Evolutionary conservation across 2,329 filamentous ascomycete genomes (phyloP), one percentile per base, ranked within the genome.

Genomic region (Podosphaera aphanis): DNA sequence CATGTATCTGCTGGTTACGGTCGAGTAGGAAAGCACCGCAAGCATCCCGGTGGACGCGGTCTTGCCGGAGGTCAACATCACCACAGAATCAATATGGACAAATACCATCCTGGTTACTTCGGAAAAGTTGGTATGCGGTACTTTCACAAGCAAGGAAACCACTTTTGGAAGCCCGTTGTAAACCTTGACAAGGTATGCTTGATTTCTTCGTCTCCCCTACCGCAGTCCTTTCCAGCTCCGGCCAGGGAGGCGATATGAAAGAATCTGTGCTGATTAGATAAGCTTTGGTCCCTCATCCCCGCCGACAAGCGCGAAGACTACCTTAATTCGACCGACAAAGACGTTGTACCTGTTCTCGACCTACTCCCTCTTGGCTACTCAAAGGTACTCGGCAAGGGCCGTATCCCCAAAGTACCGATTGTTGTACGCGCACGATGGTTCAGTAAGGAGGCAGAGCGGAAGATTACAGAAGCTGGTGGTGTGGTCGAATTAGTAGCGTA

Each of bases 21-120:
- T 74, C 88, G 88, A 77, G 69, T 95, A 65, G 90, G 90, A 67
- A 95, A 95, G 82, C 86, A 94, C 81, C 75, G 90, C 65, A 95
- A 98, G 79, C 75, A 79, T 59, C 76, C 74, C 58, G 75, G 75
- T 77, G 75, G 75, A 74, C 72, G 83, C 83, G 75, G 75, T 79
- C 72, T 80, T 70, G 90, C 90, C 66, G 88, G 90, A 92, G 88
- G 86, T 77, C 84, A 94, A 73, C 90, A 98, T 74, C 90, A 98
- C 73, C 84, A 92, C 78, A 70, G 83, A 58, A 93, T 83, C 63
- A 93, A 92, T 72, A 71, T 85, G 61, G 79, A 83, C 67, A 79
- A 88, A 70, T 85, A 88, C 79, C 83, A 93, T 65, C 85, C 88
- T 53, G 90, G 90, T 84, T 95, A 95, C 83, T 95, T 94, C 70